Evolutionary conservation across 345 rosid species (phyloP).

Genomic region (Lepidium sativum): DNA sequence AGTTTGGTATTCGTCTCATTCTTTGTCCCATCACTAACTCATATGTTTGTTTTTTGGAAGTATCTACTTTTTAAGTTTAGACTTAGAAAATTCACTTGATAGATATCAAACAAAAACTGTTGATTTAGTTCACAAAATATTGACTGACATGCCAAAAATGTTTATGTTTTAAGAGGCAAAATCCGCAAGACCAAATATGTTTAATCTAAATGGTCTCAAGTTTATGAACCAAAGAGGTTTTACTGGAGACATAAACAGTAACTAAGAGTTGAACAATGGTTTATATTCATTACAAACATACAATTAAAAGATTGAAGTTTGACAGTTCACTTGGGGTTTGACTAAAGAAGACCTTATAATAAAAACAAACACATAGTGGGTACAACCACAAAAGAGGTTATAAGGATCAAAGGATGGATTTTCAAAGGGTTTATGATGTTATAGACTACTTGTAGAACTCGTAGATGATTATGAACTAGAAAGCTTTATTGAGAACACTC

Average conservation of each 20-base stretch:
- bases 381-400: too few relatives aligned
- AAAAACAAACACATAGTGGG: too few relatives aligned
- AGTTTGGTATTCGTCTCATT: constrained; percentile 18
- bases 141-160: constrained; percentile 1
- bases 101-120: neutral
- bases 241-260: neutral
- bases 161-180: neutral
- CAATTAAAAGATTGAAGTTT: neutral
- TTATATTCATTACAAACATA: neutral
- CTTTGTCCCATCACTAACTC: constrained; percentile 19
- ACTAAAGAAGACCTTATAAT: too few relatives aligned
- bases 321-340: too few relatives aligned
- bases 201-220: neutral
- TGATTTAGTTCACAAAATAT: constrained; percentile 8
- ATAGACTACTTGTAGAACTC: too few relatives aligned
- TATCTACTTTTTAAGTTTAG: neutral
- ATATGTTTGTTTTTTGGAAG: neutral
- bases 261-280: neutral
- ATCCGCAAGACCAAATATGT: neutral
- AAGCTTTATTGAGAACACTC: too few relatives aligned
- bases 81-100: neutral
- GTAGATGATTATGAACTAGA: too few relatives aligned
- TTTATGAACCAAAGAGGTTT: neutral
- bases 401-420: too few relatives aligned
- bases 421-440: too few relatives aligned